phyloP scores from a whole-genome alignment of 441 rosid genomes.

The Cnidoscolus chayamansa region DNA sequence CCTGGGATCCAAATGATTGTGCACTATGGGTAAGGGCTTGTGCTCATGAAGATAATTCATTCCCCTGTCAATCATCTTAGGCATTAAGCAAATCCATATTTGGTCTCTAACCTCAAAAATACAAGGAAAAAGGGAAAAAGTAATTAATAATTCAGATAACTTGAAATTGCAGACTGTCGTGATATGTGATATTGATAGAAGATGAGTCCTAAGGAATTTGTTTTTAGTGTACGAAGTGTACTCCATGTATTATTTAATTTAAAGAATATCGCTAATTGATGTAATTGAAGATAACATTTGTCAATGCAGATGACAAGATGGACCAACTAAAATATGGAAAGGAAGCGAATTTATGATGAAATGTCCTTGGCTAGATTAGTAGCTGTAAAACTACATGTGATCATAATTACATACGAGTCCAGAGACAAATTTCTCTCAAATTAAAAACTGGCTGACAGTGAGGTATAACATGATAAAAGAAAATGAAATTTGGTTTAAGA shows the following conservation, averaged over 20 bases:
- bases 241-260: not conserved
- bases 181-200: not conserved
- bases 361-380: not conserved
- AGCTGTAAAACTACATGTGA: not conserved
- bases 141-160: not conserved
- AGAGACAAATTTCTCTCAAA: not conserved
- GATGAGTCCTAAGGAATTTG: not conserved
- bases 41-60: slow-evolving; percentile 66
- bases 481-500: not conserved
- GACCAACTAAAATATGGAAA: not conserved
- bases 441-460: not conserved
- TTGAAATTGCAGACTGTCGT: not conserved
- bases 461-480: not conserved
- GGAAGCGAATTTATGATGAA: not conserved
- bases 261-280: not conserved
- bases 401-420: not conserved
- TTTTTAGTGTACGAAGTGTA: not conserved
- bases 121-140: not conserved
- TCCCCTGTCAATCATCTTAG: slow-evolving; percentile 41
- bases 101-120: not conserved
- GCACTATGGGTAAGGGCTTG: slow-evolving; percentile 57
- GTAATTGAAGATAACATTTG: not conserved
- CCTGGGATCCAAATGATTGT: slow-evolving; percentile 54
- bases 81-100: not conserved
- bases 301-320: not conserved